Percentiles rank a stretch among this genome's conserved stretches.
phyloP scores from a whole-genome alignment of 257 asterid species.

The Knoxia roxburghii region DNA sequence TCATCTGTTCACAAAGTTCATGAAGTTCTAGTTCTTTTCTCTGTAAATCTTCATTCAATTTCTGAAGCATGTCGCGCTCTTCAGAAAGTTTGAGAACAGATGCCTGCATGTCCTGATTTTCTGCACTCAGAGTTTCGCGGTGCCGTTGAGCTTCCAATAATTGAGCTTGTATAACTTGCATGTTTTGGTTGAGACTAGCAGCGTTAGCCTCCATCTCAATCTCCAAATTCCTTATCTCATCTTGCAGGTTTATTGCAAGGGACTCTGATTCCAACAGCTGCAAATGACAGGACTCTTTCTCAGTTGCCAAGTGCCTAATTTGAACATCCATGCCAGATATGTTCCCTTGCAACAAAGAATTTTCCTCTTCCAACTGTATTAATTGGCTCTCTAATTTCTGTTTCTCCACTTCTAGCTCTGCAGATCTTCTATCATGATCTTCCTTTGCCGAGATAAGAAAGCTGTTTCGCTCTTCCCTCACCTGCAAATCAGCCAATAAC shows the following conservation, averaged over 20 bases:
- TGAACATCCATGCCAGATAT: constrained; percentile 33
- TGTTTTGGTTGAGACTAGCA: constrained; percentile 30
- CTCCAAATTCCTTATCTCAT: constrained; percentile 38
- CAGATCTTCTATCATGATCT: constrained; percentile 30
- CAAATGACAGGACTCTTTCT: constrained; percentile 31
- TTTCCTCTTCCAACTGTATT: constrained; percentile 36
- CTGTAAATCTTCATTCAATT: constrained; percentile 34
- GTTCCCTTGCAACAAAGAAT: constrained; percentile 23
- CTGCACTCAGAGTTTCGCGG: constrained; percentile 35
- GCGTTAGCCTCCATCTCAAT: constrained; percentile 31
- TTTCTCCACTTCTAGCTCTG: constrained; percentile 31
- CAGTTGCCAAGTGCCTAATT: constrained; percentile 32
- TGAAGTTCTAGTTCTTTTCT: constrained; percentile 40
- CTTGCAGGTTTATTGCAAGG: constrained; percentile 33
- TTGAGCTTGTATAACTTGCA: constrained; percentile 34
- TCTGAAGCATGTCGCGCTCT: constrained; percentile 28
- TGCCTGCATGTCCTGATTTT: constrained; percentile 34
- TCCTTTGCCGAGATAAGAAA: constrained; percentile 26
- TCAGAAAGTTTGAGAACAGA: constrained; percentile 27
- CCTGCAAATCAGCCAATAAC: constrained; percentile 31
- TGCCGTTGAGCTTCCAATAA: constrained; percentile 39
- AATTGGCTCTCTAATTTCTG: constrained; percentile 31
- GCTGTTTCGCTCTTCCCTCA: constrained; percentile 26
- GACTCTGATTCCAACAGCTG: constrained; percentile 33
- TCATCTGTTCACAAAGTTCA: constrained; percentile 32